Conservation (phyloP, 2,329 filamentous ascomycete species). For the Pseudogymnoascus sp. region DNA sequence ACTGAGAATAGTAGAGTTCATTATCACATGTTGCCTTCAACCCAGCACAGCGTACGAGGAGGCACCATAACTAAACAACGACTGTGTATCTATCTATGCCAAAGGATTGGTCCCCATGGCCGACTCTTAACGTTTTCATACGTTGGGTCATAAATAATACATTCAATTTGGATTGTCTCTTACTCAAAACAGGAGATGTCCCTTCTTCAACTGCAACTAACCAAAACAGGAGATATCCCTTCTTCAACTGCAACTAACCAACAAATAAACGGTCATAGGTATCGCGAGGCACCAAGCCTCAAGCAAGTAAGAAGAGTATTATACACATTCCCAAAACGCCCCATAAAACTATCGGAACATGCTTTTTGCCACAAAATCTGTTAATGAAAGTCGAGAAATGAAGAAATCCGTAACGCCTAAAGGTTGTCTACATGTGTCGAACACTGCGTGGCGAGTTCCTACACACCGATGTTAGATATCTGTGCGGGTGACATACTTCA, state of each 20-base stretch:
- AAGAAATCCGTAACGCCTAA: constrained; percentile 11
- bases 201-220: not conserved
- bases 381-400: constrained; percentile 13
- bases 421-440: constrained; percentile 11
- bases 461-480: not conserved
- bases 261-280: constrained; percentile 5
- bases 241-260: not conserved
- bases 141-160: constrained; percentile 5
- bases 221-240: not conserved
- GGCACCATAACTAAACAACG: not conserved
- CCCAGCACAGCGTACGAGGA: not conserved
- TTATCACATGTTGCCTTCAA: not conserved
- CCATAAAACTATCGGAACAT: not conserved
- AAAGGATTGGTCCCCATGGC: not conserved
- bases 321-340: constrained; percentile 6
- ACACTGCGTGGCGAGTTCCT: constrained; percentile 14
- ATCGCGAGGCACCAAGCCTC: not conserved
- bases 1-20: not conserved
- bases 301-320: constrained; percentile 1
- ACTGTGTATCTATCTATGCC: constrained; percentile 2
- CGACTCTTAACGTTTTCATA: not conserved
- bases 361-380: constrained; percentile 11
- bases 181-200: not conserved
- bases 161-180: constrained; percentile 2
- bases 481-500: not conserved